Percentiles rank a stretch among this genome's conserved stretches.
These are phyloP conservation scores for Apophysomyces elegans DNA, from an alignment of 371 early-diverging fungal genomes.

Conservation along the genomic window DNA sequence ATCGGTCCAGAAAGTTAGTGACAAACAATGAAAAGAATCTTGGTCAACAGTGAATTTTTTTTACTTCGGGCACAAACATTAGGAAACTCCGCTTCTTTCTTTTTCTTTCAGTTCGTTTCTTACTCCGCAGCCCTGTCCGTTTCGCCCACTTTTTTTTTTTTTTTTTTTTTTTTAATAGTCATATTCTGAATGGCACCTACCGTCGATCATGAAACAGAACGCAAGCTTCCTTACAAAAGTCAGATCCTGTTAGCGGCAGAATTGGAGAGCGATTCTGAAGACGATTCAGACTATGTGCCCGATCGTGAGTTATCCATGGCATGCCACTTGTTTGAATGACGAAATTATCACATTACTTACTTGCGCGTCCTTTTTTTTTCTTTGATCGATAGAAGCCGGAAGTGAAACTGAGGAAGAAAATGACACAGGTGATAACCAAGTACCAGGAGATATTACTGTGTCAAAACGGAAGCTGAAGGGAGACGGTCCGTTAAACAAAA, in stretches of 20 bases:
- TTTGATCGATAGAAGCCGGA: background rate
- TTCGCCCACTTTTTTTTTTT: background rate
- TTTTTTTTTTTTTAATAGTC: background rate
- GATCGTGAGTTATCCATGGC: constrained; percentile 20
- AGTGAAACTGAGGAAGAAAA: constrained; percentile 10
- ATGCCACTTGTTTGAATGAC: no score
- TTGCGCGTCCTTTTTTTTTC: constrained; percentile 1
- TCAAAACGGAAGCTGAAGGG: constrained; percentile 9
- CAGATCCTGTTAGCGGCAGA: constrained; percentile 5
- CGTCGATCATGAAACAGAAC: background rate
- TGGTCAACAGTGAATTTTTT: no score
- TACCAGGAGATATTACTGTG: background rate
- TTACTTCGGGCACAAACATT: no score
- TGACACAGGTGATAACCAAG: background rate
- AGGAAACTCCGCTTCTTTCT: background rate
- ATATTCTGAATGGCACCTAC: background rate
- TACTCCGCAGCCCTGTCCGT: background rate
- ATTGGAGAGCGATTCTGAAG: constrained; percentile 19
- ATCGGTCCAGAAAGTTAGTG: no score
- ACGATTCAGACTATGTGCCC: constrained; percentile 29
- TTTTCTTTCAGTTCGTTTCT: background rate
- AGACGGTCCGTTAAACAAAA: background rate
- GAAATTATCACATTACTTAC: background rate
- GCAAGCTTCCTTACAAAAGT: background rate
- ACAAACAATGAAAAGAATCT: no score